These are phyloP conservation scores for Aspergillus phoenicis DNA, from an alignment of 2,329 filamentous ascomycete species.

Conservation along the genomic window DNA sequence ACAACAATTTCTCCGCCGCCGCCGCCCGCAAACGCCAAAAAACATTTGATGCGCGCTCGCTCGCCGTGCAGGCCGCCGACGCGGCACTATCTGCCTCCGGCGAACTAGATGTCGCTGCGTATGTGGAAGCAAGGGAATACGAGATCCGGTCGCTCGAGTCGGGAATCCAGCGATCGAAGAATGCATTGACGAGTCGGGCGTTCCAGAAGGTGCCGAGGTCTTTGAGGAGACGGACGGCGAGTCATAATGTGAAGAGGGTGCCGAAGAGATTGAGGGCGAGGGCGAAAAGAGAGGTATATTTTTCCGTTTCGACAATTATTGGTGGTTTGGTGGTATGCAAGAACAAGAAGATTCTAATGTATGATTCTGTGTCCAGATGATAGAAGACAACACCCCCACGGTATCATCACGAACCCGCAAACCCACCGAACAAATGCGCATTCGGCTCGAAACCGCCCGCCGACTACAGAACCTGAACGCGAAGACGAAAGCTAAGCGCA, in stretches of 20 bases:
- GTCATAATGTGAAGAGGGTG: constrained; percentile 90
- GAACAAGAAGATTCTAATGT: neutral
- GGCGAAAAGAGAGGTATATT: constrained; percentile 63
- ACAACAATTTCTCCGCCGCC: constrained; percentile 24
- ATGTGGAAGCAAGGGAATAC: constrained; percentile 81
- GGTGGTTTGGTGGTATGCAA: too few relatives aligned
- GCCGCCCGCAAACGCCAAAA: constrained; percentile 47
- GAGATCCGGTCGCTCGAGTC: constrained; percentile 84
- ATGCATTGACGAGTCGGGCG: constrained; percentile 66
- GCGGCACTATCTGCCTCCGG: constrained; percentile 63
- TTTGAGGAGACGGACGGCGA: constrained; percentile 83
- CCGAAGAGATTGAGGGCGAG: constrained; percentile 73
- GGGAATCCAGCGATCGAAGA: constrained; percentile 76
- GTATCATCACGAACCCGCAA: constrained; percentile 61
- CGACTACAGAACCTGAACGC: constrained; percentile 64
- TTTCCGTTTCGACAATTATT: too few relatives aligned
- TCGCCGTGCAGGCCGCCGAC: constrained; percentile 49
- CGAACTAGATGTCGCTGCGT: constrained; percentile 80
- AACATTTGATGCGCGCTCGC: constrained; percentile 45
- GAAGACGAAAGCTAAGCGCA: constrained; percentile 45
- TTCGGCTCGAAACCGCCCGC: constrained; percentile 74
- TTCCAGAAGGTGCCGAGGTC: constrained; percentile 89
- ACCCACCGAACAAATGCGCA: constrained; percentile 48
- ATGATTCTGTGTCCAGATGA: constrained; percentile 62
- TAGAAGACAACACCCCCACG: constrained; percentile 85